Base-by-base conservation (phyloP, 2,329 filamentous ascomycete genomes). In the Aureobasidium sp. region DNA sequence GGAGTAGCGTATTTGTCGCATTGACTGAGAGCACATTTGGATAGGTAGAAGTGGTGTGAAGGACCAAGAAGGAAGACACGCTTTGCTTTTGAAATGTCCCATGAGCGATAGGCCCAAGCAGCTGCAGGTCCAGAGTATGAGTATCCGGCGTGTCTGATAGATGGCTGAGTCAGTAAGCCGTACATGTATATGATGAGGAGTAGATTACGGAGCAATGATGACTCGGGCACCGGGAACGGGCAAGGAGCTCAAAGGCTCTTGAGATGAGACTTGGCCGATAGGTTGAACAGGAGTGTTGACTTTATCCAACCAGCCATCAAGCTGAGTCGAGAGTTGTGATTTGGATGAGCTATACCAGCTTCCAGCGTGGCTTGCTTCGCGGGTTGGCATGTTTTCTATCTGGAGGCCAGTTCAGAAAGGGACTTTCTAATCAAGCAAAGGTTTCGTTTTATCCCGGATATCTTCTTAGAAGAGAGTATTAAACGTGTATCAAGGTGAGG, bases 1-100 rank as follows among this genome's bases (percentile, higher is more conserved):
- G 90, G 90, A 0, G 90, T 95, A 14, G 77, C 82, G 72, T 91
- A 94, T 63, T 80, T 78, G 34, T 79, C 80, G 70, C 90, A 91
- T 11, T 79, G 82, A 0, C 91, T 88, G 7, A 96, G 80, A 3
- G 91, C 91, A 66, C 89, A 89, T 54, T 86, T 89, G 1, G 82
- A 78, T 1, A 97, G 84, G 66, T 90, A 89, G 73, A 89, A 85
- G 53, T 93, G 91, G 70, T 99, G 94, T 1, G 93, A 97, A 2
- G 94, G 94, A 0, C 94, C 94, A 14, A 99, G 84, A 44, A 99
- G 80, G 71, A 99, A 97, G 66, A 99, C 83, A 3, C 91, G 88
- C 75, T 95, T 96, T 83, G 86, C 88, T 64, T 85, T 84, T 63
- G 85, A 87, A 61, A 97, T 81, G 73, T 97, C 91, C 54, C 96